Percentiles rank a stretch among this genome's conserved stretches.
Evolutionary conservation across 257 asterid species (phyloP).

Genomic region (Cynanchum wilfordii): DNA sequence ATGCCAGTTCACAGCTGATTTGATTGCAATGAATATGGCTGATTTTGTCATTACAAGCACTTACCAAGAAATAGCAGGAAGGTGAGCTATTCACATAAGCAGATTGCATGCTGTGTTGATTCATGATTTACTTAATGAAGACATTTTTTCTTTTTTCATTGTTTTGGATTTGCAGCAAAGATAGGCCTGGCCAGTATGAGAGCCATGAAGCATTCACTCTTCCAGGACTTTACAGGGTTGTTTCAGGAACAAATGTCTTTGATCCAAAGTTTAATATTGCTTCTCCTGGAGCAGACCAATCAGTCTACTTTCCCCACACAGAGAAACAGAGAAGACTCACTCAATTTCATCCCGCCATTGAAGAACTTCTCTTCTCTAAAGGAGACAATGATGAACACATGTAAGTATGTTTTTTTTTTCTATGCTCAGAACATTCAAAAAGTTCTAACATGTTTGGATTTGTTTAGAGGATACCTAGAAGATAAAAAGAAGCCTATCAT

Average conservation of each 20-base stretch:
- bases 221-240: constrained; percentile 82
- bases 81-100: constrained; percentile 30
- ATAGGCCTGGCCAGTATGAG: constrained; percentile 87
- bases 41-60: constrained; percentile 93
- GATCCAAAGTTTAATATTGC: constrained; percentile 91
- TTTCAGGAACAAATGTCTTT: constrained; percentile 72
- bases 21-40: constrained; percentile 82
- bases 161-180: constrained; percentile 55
- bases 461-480: constrained; percentile 62
- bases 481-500: constrained; percentile 74
- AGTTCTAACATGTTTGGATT: neutral
- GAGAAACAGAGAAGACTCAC: constrained; percentile 60
- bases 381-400: constrained; percentile 63
- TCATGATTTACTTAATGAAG: neutral
- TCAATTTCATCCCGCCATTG: constrained; percentile 51
- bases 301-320: constrained; percentile 70
- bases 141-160: neutral
- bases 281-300: constrained; percentile 87
- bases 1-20: constrained; percentile 89
- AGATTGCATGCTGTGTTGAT: neutral
- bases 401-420: constrained; percentile 35
- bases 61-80: constrained; percentile 93
- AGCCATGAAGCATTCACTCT: constrained; percentile 70
- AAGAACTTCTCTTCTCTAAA: constrained; percentile 69
- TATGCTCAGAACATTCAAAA: neutral